Evolutionary conservation across 1,284 basidiomycete genomes (phyloP).

Genomic region (Sanghuangporus sanghuang): DNA sequence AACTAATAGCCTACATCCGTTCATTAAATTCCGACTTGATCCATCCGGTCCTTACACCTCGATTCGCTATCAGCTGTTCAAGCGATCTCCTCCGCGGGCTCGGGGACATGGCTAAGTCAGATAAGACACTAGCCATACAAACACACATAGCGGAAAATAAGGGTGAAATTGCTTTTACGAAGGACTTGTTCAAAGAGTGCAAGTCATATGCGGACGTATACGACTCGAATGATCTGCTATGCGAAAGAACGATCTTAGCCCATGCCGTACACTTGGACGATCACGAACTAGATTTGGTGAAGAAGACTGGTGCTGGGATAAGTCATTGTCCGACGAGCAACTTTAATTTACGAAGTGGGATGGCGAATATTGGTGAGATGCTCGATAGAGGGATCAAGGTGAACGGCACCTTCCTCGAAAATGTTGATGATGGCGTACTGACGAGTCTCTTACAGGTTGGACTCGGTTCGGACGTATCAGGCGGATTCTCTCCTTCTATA

Average conservation of each 20-base stretch:
- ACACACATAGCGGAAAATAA: conserved; percentile 91
- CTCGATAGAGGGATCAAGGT: conserved; percentile 87
- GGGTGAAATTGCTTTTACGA: conserved; percentile 67
- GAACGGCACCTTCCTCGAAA: background rate
- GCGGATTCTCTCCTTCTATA: conserved; percentile 85
- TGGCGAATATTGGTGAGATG: conserved; percentile 73
- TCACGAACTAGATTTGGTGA: conserved; percentile 73
- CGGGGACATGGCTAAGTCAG: conserved; percentile 49
- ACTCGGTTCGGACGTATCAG: conserved; percentile 88
- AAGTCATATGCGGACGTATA: conserved; percentile 76
- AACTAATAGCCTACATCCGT: conserved; percentile 69
- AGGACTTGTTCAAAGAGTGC: conserved; percentile 57
- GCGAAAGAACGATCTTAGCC: conserved; percentile 80
- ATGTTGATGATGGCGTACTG: background rate
- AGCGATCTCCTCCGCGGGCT: conserved; percentile 63
- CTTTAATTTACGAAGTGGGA: conserved; percentile 83
- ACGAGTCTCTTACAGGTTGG: conserved; percentile 52
- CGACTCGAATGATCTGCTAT: conserved; percentile 63
- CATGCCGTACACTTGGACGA: conserved; percentile 83
- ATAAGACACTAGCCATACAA: conserved; percentile 73
- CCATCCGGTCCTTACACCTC: conserved; percentile 88
- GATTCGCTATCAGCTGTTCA: conserved; percentile 93
- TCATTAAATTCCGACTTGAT: conserved; percentile 55
- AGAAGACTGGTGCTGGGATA: conserved; percentile 65
- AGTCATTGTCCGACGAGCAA: conserved; percentile 95